Evolutionary conservation across 2,329 filamentous ascomycete species (phyloP), one percentile per base, ranked within the genome.

Genomic region (Sordariomycetes sp.): DNA sequence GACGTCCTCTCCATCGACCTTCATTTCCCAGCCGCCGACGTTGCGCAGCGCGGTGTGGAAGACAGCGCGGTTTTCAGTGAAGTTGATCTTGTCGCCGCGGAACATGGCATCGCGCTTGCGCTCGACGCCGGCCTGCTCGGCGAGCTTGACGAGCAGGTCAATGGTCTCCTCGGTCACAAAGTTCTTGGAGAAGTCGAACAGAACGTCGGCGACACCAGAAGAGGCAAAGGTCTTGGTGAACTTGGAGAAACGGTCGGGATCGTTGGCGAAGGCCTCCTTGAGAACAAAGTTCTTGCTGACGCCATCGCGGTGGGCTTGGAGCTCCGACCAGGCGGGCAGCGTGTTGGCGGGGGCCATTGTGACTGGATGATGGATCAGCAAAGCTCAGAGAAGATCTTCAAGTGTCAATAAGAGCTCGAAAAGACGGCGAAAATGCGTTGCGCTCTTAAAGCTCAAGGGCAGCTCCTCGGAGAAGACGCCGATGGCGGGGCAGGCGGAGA

Each of bases 111-210:
- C 90, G 44, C 92, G 83, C 58, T 95, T 85, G 70, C 93, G 75
- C 70, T 94, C 88, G 25, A 98, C 63, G 46, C 82, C 81, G 45
- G 90, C 87, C 66, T 96, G 84, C 64, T 88, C 81, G 43, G 92
- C 92, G 19, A 98, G 79, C 68, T 94, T 81, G 50, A 93, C 72
- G 35, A 98, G 75, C 32, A 94, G 73, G 45, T 82, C 72, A 33
- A 96, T 70, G 5, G 90, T 96, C 65, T 96, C 88, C 48, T 94
- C 85, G 42, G 83, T 92, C 51, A 96, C 61, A 63, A 98, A 88
- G 76, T 98, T 98, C 79, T 98, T 98, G 70, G 83, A 92, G 68
- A 94, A 98, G 64, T 98, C 92, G 63, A 96, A 98, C 43, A 98
- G 76, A 52, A 93, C 92, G 45, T 95, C 86, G 47, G 78, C 80